Evolutionary conservation across 2,329 filamentous ascomycete species (phyloP).

Genomic region (Phaeosphaeria sp.): DNA sequence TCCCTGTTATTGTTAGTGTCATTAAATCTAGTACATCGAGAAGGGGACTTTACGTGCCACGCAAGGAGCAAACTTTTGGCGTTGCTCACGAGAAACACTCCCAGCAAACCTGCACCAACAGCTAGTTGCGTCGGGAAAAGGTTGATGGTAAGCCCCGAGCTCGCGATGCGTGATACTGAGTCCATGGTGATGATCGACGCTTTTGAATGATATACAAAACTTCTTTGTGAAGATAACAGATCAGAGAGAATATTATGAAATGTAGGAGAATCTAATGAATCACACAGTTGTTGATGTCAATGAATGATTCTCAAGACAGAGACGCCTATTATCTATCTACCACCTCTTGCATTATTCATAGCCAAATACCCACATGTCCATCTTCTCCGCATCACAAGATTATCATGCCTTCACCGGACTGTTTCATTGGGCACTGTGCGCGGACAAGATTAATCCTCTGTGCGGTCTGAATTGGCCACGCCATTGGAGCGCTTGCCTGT

Average conservation of each 20-base stretch:
- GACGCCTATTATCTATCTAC: neutral
- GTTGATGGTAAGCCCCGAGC: constrained; percentile 1
- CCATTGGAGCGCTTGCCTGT: neutral
- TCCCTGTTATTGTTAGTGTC: constrained; percentile 12
- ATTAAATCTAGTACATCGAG: neutral
- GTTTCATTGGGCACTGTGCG: neutral
- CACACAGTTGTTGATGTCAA: neutral
- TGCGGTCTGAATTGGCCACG: neutral
- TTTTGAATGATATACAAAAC: neutral
- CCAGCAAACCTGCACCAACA: neutral
- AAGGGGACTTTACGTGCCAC: constrained; percentile 20
- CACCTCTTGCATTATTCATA: neutral
- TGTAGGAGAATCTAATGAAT: neutral
- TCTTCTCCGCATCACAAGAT: neutral
- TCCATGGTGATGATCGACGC: neutral
- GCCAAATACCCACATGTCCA: neutral
- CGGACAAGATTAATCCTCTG: neutral
- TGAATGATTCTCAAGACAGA: neutral
- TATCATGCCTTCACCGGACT: neutral
- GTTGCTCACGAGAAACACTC: constrained; percentile 13
- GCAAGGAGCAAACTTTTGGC: constrained; percentile 20
- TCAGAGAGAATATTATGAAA: neutral
- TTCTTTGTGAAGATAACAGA: too few species aligned
- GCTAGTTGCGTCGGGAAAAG: constrained; percentile 11
- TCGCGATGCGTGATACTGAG: neutral